Conservation (phyloP, 371 early-diverging fungal species). For the Mortierella sp. region DNA sequence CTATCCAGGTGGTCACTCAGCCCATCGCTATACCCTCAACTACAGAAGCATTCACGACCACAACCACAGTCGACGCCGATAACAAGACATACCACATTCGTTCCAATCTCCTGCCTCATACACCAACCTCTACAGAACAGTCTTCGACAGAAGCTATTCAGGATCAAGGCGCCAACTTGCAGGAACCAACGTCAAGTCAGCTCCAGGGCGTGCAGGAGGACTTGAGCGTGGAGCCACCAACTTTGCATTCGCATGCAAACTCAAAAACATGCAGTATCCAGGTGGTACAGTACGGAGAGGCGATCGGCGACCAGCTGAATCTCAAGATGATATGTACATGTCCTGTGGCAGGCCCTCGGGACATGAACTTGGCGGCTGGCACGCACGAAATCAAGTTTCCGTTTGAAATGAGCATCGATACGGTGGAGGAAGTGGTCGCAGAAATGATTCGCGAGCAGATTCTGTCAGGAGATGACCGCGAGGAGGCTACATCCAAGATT, state of each 20-base stretch:
- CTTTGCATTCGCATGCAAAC: constrained; percentile 54
- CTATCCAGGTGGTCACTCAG: constrained; percentile 19
- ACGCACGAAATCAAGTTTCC: constrained; percentile 80
- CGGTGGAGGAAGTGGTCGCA: constrained; percentile 77
- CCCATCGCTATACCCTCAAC: constrained; percentile 50
- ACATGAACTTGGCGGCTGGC: constrained; percentile 45
- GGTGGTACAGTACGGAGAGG: constrained; percentile 53
- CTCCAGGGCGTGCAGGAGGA: constrained; percentile 13
- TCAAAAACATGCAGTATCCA: constrained; percentile 54
- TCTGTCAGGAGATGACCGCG: constrained; percentile 50
- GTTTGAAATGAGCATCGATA: constrained; percentile 78
- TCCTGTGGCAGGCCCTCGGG: constrained; percentile 58
- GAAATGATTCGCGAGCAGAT: constrained; percentile 70
- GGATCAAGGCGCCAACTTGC: background rate
- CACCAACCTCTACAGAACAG: constrained; percentile 35
- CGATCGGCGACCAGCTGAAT: constrained; percentile 40
- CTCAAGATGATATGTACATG: constrained; percentile 59
- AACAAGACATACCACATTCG: constrained; percentile 61
- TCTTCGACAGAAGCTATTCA: background rate
- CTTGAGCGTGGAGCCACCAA: constrained; percentile 23
- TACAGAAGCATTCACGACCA: constrained; percentile 35
- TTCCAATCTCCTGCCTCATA: constrained; percentile 53
- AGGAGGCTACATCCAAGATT: constrained; percentile 50
- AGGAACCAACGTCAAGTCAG: background rate
- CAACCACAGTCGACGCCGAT: constrained; percentile 60